Evolutionary conservation across 306 rosid species (phyloP), one percentile per base, ranked within the genome.

Genomic region (Prosopis cineraria): DNA sequence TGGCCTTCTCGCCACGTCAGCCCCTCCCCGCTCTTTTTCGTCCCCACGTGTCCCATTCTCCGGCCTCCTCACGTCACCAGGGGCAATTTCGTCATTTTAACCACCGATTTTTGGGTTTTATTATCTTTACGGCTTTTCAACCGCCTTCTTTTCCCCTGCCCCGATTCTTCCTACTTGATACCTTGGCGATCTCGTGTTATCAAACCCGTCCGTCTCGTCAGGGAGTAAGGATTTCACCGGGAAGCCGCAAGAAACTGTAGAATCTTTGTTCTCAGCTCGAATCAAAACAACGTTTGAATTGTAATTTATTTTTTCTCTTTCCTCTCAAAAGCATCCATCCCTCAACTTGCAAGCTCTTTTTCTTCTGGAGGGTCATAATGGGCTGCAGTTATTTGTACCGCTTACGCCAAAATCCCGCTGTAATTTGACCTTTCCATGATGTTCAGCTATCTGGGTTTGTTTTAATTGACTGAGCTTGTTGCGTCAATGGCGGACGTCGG

Each of bases 21-120:
- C 7, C 9, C 19, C 34, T 8, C 3, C 1, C 1, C 5, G 6
- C 39, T n/a, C 34, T 16, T 19, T 72, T 45, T 47, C 36, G 0
- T 2, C 7, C 7, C 91, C 91, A 88, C 89, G 86, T 78, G 89
- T 87, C 86, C 11, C 5, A 0, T 0, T 2, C n/a, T 16, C 8
- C 30, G 53, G 29, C 59, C 22, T 5, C 45, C 53, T n/a, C 24
- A 34, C 34, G 31, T 64, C 62, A 29, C 0, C 25, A 0, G 17
- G 81, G 90, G 67, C 31, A 47, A 1, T 84, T n/a, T 30, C 52
- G 90, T 27, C 66, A 82, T 82, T 83, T 82, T 44, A 0, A 1
- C 10, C 20, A 45, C 70, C 25, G 2, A 34, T 48, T 73, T 62
- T 24, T 41, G 34, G 8, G 12, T 41, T 2, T 47, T 43, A 0